Conservation (phyloP, 805 yeast genomes). For the Candida berthetii region DNA sequence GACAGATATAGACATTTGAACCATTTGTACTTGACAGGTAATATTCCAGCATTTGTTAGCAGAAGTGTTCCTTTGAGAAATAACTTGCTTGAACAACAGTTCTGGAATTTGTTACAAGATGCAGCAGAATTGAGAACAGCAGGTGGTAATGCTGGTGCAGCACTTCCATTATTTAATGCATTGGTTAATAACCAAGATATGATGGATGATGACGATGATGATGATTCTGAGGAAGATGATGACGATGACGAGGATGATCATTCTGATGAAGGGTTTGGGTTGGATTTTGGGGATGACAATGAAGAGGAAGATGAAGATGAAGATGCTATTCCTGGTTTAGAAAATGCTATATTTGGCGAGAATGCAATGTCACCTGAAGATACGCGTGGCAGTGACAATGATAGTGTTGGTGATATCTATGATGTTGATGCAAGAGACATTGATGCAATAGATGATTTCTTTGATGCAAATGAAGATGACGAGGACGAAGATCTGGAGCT, state of each 20-base stretch:
- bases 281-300: conserved; percentile 8
- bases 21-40: conserved; percentile 57
- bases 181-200: conserved; percentile 4
- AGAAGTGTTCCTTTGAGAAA: conserved; percentile 13
- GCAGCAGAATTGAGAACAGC: not conserved
- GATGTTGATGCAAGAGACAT: not conserved
- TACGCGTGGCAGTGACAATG: not conserved
- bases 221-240: conserved; percentile 4
- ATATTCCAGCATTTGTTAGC: conserved; percentile 41
- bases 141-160: not conserved
- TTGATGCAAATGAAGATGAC: not conserved
- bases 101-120: not conserved
- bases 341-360: not conserved
- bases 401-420: not conserved
- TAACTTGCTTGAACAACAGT: not conserved
- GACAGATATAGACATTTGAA: conserved; percentile 52
- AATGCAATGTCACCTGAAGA: no score
- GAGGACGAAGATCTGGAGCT: not conserved
- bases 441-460: not conserved
- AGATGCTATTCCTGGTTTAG: not conserved
- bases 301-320: conserved; percentile 15
- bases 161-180: not conserved
- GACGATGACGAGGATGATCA: conserved; percentile 12
- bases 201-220: conserved; percentile 9
- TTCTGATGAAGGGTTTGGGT: conserved; percentile 16